A percentile compares a stretch with the other conserved stretches of the same genome.
Conservation (phyloP, 2,329 filamentous ascomycete genomes). For the Talaromyces piceae region DNA sequence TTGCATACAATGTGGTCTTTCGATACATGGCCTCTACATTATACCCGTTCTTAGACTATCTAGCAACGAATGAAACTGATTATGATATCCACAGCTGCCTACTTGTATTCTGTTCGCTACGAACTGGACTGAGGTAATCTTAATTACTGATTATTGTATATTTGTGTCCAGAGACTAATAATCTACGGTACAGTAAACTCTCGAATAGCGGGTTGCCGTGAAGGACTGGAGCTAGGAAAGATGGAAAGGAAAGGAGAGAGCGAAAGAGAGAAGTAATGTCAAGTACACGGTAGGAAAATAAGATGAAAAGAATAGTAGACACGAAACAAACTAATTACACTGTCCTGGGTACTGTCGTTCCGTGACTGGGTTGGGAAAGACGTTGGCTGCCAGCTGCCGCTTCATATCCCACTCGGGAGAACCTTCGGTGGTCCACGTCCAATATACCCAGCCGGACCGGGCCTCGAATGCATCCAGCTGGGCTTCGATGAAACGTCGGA, state of each 20-base stretch:
- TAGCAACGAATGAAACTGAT: too few species aligned
- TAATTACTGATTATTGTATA: neutral
- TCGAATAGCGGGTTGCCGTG: neutral
- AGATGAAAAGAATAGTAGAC: neutral
- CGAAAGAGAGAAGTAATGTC: too few species aligned
- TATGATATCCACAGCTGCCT: too few species aligned
- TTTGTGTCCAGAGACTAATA: neutral
- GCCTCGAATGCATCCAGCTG: constrained; percentile 40
- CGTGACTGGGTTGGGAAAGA: constrained; percentile 42
- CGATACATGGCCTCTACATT: too few species aligned
- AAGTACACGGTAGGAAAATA: neutral
- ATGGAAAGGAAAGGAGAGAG: neutral
- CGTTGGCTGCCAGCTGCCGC: constrained; percentile 32
- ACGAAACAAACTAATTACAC: constrained; percentile 15
- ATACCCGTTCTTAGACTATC: too few species aligned
- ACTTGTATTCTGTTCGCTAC: too few species aligned
- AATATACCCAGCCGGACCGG: constrained; percentile 41
- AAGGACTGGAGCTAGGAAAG: neutral
- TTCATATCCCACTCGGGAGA: constrained; percentile 44
- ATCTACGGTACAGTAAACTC: neutral
- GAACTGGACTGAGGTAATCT: neutral
- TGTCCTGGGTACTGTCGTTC: constrained; percentile 27
- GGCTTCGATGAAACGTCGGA: constrained; percentile 39
- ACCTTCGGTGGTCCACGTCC: constrained; percentile 45
- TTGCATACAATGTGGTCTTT: too few species aligned